Base-by-base conservation (phyloP, 108 stramenopile species). In the Fragilariopsis cylindrus region DNA sequence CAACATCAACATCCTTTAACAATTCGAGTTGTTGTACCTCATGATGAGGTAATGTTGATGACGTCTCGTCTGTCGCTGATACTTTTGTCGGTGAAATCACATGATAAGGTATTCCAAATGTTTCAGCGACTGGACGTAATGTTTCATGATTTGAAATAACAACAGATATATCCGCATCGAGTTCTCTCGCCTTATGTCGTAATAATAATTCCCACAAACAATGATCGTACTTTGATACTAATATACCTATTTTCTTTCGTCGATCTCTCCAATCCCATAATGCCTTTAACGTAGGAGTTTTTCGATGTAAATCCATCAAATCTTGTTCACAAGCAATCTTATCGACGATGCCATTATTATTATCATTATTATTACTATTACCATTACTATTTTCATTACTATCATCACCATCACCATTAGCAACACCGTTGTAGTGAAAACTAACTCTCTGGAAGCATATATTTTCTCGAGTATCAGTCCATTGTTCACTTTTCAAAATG, bases 131-230 rank as follows among this genome's bases (percentile, higher is more conserved):
- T 1, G 78, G 76, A 13, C 84, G 82, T 30, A 87, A 56, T 66
- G 83, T 70, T 41, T 85, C 87, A 73, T 96, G 94, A 65, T 96
- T 96, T 71, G 85, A 86, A 71, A 96, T 84, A 7, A 96, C 87
- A 7, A 81, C 57, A 5, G 74, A 15, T 56, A 96, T 85, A 6
- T 92, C 84, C 58, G 87, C 90, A 41, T 85, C 75, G 15, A 96
- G 70, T 76, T 96, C 94, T 42, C 85, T 77, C 7, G 91, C 90
- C 4, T 78, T 77, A 62, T 96, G 94, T 53, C 94, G 57, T 46
- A 96, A 69, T 49, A 96, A 78, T 11, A 96, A 77, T 72, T 96
- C 94, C 90, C 92, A 96, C 8, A 95, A 73, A 71, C 89, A 90
- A 64, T 93, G 94, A 70, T 95, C 94, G 52, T 92, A 87, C 66